Percentiles rank a stretch among this genome's conserved stretches.
Conservation (phyloP, 495 filamentous ascomycete genomes). For the Aspergillus olivimuriae region DNA sequence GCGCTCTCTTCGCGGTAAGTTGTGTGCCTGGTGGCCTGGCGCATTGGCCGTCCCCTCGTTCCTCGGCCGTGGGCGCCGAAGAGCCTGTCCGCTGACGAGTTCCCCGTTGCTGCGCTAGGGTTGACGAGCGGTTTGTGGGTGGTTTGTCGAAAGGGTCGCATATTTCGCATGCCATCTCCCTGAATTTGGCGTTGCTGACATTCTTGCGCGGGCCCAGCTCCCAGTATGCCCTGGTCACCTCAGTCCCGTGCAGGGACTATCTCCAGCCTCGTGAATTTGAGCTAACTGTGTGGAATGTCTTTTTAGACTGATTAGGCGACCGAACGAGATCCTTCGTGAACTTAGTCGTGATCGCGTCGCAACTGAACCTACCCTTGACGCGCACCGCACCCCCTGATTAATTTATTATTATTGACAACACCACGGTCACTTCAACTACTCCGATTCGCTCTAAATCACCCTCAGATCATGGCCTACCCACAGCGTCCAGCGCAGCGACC, state of each 20-base stretch:
- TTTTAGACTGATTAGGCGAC: too few relatives aligned
- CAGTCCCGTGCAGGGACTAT: too few relatives aligned
- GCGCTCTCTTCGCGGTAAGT: neutral
- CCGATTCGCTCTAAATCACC: neutral
- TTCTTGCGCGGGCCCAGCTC: neutral
- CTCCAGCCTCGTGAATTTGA: neutral
- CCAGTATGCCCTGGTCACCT: neutral
- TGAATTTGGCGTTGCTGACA: neutral
- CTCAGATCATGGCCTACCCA: slow-evolving; percentile 31
- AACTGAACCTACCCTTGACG: too few relatives aligned
- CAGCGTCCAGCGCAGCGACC: slow-evolving; percentile 31
- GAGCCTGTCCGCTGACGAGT: slow-evolving; percentile 10
- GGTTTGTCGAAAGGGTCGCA: neutral
- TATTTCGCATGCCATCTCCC: neutral
- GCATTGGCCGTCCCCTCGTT: slow-evolving; percentile 10
- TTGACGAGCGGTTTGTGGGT: neutral
- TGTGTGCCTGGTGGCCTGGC: slow-evolving; percentile 9
- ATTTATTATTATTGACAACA: too few relatives aligned
- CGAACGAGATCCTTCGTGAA: too few relatives aligned
- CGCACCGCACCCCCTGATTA: too few relatives aligned
- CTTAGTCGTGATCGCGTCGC: too few relatives aligned
- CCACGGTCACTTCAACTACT: too few relatives aligned
- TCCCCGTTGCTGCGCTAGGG: neutral
- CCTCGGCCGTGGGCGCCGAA: slow-evolving; percentile 5
- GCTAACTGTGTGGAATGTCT: too few relatives aligned